Evolutionary conservation across 1,284 basidiomycete genomes (phyloP).

Genomic region (Porodaedalea pini): DNA sequence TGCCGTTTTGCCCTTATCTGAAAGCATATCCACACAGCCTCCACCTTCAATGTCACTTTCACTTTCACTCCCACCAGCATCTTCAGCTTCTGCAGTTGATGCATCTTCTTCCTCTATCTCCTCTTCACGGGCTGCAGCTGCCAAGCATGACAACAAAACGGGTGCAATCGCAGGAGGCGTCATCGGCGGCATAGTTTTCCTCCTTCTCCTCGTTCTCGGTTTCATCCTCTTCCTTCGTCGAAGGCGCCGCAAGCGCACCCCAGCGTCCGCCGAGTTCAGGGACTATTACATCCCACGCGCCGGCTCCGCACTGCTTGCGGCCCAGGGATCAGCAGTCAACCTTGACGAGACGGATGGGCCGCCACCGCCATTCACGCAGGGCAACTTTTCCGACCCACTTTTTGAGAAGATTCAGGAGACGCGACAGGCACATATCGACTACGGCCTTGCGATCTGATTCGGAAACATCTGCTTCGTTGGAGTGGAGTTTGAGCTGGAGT

Average conservation of each 20-base stretch:
- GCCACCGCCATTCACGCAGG: conserved; percentile 11
- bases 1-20: too few species aligned
- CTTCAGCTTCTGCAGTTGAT: conserved; percentile 13
- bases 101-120: conserved; percentile 10
- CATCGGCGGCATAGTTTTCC: conserved; percentile 36
- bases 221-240: conserved; percentile 34
- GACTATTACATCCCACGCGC: conserved; percentile 1
- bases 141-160: conserved; percentile 18
- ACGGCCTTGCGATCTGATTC: conserved; percentile 2
- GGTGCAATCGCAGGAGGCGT: conserved; percentile 44
- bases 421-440: conserved; percentile 2
- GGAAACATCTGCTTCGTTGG: neutral
- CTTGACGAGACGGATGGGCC: neutral
- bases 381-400: conserved; percentile 8
- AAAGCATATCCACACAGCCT: too few species aligned
- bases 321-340: neutral
- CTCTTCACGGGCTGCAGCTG: conserved; percentile 14
- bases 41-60: neutral
- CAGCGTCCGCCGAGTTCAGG: conserved; percentile 49
- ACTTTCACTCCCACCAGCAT: neutral
- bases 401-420: conserved; percentile 15
- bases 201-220: conserved; percentile 29
- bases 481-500: too few species aligned
- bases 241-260: conserved; percentile 35
- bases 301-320: neutral